Evolutionary conservation across 2,329 filamentous ascomycete species (phyloP).

Genomic region (Aureobasidium leucospermi): DNA sequence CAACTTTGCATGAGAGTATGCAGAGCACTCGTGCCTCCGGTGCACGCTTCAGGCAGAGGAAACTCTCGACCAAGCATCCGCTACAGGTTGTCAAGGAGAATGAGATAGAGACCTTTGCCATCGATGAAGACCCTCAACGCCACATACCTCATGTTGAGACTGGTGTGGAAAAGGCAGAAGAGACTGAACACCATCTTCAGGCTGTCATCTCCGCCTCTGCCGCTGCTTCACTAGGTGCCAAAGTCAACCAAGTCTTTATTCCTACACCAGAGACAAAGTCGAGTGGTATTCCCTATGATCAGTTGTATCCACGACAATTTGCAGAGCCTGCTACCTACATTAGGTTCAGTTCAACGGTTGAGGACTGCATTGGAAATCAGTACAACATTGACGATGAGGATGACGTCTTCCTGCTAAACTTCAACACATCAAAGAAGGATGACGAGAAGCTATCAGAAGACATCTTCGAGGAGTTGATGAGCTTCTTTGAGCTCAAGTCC

Average conservation of each 20-base stretch:
- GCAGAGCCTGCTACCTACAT: slow-evolving; percentile 88
- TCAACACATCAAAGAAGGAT: slow-evolving; percentile 66
- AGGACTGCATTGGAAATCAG: slow-evolving; percentile 81
- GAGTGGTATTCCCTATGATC: slow-evolving; percentile 72
- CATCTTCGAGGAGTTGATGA: slow-evolving; percentile 89
- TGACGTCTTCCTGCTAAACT: slow-evolving; percentile 71
- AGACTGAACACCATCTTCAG: slow-evolving; percentile 96
- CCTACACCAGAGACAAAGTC: slow-evolving; percentile 57
- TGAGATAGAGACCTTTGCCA: slow-evolving; percentile 61
- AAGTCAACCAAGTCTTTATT: slow-evolving; percentile 57
- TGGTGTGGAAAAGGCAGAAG: slow-evolving; percentile 93
- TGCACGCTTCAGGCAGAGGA: slow-evolving; percentile 63
- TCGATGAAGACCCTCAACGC: slow-evolving; percentile 78
- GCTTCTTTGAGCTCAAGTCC: slow-evolving; percentile 86
- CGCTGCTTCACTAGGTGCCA: slow-evolving; percentile 47
- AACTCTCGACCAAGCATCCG: slow-evolving; percentile 84
- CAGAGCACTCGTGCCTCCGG: slow-evolving; percentile 16
- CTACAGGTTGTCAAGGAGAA: slow-evolving; percentile 82
- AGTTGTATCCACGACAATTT: slow-evolving; percentile 73
- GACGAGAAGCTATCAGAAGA: slow-evolving; percentile 68
- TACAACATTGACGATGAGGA: slow-evolving; percentile 96
- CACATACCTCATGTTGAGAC: slow-evolving; percentile 82
- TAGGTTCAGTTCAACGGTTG: slow-evolving; percentile 94
- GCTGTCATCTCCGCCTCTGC: slow-evolving; percentile 63
- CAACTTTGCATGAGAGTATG: slow-evolving; percentile 14